phyloP scores from a whole-genome alignment of 257 asterid genomes.

The Hygrophila difformis region DNA sequence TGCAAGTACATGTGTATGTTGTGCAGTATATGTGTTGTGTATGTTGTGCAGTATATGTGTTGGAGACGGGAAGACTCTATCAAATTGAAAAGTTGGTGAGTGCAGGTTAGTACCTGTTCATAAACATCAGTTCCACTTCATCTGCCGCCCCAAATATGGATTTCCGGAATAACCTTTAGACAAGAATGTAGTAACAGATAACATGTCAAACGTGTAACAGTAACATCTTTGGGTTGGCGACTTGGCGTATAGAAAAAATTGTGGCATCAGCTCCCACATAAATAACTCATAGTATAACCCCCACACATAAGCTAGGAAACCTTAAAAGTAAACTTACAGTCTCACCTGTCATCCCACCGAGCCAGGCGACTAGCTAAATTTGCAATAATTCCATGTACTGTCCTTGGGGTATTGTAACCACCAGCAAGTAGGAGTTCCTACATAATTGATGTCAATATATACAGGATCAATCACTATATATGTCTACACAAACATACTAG shows the following conservation, averaged over 20 bases:
- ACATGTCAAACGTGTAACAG: neutral
- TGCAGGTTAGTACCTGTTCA: conserved; percentile 73
- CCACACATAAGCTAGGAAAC: too few species aligned
- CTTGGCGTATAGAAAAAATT: too few species aligned
- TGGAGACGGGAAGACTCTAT: neutral
- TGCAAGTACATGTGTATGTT: too few species aligned
- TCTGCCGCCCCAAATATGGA: conserved; percentile 92
- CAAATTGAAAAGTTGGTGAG: conserved; percentile 6
- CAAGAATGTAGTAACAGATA: too few species aligned
- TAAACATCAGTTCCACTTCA: conserved; percentile 87
- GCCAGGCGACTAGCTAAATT: conserved; percentile 76
- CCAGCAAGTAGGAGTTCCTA: conserved; percentile 87
- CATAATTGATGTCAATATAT: too few species aligned
- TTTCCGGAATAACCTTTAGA: conserved; percentile 63
- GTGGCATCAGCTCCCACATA: too few species aligned
- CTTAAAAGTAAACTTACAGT: neutral
- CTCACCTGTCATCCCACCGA: conserved; percentile 98
- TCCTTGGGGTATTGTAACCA: conserved; percentile 66
- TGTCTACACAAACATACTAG: too few species aligned
- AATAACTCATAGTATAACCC: too few species aligned
- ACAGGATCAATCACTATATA: too few species aligned
- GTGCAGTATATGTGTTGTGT: too few species aligned
- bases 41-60: neutral
- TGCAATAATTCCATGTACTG: conserved; percentile 70
- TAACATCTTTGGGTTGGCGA: too few species aligned